Percentiles rank a stretch among this genome's conserved stretches.
Evolutionary conservation across 2,329 filamentous ascomycete species (phyloP).

Genomic region (Phialocephala subalpina): DNA sequence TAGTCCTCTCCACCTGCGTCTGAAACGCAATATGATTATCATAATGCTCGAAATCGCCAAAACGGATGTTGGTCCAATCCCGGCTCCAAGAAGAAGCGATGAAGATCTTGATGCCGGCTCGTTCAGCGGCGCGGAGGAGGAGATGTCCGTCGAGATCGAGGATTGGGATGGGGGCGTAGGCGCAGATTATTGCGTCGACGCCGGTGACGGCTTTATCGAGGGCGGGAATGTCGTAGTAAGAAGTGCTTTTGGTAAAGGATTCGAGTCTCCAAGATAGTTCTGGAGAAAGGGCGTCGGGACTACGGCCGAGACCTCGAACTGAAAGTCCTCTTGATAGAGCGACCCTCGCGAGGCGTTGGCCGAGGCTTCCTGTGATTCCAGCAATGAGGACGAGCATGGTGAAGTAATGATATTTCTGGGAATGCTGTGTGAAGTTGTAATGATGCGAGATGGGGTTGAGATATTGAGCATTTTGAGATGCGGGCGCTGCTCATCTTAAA

Average conservation of each 20-base stretch:
- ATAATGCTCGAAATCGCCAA: conserved; percentile 46
- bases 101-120: conserved; percentile 45
- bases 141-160: conserved; percentile 46
- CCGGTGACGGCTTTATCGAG: conserved; percentile 44
- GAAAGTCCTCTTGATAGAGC: not conserved
- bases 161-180: conserved; percentile 40
- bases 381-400: not conserved
- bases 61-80: conserved; percentile 43
- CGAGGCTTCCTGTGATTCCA: not conserved
- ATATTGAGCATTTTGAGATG: too few relatives aligned
- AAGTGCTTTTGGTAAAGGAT: not conserved
- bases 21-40: conserved; percentile 46
- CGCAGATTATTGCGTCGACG: conserved; percentile 48
- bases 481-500: too few relatives aligned
- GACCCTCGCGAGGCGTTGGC: not conserved
- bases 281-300: too few relatives aligned
- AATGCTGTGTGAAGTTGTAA: too few relatives aligned
- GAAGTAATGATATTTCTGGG: too few relatives aligned
- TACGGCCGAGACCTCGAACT: not conserved
- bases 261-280: not conserved
- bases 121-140: conserved; percentile 46
- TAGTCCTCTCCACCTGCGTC: conserved; percentile 42
- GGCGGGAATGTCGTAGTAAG: conserved; percentile 40
- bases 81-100: conserved; percentile 44
- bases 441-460: too few relatives aligned